Conservation (phyloP, 805 yeast genomes). For the Myxozyma sirexii region DNA sequence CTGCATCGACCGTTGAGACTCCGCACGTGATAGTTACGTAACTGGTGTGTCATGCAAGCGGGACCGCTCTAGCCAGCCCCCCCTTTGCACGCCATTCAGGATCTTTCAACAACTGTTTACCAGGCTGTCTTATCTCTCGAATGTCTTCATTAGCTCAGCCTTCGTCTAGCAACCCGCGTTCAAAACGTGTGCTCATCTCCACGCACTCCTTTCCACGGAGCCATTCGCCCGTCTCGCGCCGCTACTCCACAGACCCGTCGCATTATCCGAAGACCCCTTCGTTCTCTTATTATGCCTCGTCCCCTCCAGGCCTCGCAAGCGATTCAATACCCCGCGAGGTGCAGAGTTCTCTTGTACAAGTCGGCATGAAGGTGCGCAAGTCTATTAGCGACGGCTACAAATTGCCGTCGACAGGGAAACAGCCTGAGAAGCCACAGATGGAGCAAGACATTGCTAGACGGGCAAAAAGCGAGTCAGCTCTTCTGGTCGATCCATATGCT, state of each 20-base stretch:
- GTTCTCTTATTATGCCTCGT: conserved; percentile 14
- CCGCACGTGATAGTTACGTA: not conserved
- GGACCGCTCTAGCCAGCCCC: not conserved
- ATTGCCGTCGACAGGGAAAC: not conserved
- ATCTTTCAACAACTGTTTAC: too few relatives aligned
- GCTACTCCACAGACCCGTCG: conserved; percentile 10
- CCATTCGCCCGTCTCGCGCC: conserved; percentile 27
- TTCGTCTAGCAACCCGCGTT: not conserved
- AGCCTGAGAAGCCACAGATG: not conserved
- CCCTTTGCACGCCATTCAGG: not conserved
- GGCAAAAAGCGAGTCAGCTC: conserved; percentile 2
- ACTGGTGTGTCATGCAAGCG: not conserved
- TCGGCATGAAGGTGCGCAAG: conserved; percentile 34
- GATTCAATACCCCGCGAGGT: conserved; percentile 7
- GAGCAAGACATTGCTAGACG: conserved; percentile 6
- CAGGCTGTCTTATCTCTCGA: not conserved
- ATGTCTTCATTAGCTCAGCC: not conserved
- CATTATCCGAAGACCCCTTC: conserved; percentile 12
- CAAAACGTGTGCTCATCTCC: conserved; percentile 26
- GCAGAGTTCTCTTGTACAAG: conserved; percentile 25
- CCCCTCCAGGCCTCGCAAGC: conserved; percentile 2
- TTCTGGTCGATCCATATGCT: conserved; percentile 15
- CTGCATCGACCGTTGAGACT: not conserved
- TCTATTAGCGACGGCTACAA: conserved; percentile 30
- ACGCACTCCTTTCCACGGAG: conserved; percentile 26